These are phyloP conservation scores for Venturiaceae sp. DNA, from an alignment of 2,329 filamentous ascomycete genomes.

Conservation along the genomic window DNA sequence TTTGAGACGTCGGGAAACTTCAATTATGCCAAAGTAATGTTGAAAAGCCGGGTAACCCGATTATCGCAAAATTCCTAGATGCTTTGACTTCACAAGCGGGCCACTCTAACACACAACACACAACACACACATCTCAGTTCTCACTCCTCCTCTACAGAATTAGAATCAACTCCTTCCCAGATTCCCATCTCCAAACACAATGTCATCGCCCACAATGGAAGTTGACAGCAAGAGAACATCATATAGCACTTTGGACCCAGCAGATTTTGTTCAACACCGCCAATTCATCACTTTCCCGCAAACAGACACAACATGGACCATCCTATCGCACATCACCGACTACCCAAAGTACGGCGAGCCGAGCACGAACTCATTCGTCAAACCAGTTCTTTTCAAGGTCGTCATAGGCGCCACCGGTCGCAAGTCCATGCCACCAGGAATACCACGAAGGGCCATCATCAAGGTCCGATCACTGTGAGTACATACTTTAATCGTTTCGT, in stretches of 20 bases:
- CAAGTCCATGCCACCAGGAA: not conserved
- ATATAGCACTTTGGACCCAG: not conserved
- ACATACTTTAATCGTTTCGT: not conserved
- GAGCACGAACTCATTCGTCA: not conserved
- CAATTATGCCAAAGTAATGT: not conserved
- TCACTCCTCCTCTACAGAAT: not conserved
- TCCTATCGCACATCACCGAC: not conserved
- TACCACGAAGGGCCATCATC: not conserved
- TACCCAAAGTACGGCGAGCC: not conserved
- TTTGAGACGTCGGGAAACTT: not conserved
- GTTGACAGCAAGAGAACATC: not conserved
- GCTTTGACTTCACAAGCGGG: no score
- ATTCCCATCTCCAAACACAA: not conserved
- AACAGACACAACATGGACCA: not conserved
- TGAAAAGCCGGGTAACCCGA: not conserved
- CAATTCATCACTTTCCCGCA: not conserved
- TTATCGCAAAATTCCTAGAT: not conserved
- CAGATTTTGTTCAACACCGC: not conserved
- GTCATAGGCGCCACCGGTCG: not conserved
- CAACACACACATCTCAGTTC: no score
- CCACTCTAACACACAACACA: no score
- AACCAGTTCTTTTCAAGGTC: not conserved
- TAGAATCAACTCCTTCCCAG: not conserved
- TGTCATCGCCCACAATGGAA: not conserved
- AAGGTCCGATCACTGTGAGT: not conserved